These are phyloP conservation scores for Lichenothelia convexa DNA, from an alignment of 495 filamentous ascomycete species.

Conservation along the genomic window DNA sequence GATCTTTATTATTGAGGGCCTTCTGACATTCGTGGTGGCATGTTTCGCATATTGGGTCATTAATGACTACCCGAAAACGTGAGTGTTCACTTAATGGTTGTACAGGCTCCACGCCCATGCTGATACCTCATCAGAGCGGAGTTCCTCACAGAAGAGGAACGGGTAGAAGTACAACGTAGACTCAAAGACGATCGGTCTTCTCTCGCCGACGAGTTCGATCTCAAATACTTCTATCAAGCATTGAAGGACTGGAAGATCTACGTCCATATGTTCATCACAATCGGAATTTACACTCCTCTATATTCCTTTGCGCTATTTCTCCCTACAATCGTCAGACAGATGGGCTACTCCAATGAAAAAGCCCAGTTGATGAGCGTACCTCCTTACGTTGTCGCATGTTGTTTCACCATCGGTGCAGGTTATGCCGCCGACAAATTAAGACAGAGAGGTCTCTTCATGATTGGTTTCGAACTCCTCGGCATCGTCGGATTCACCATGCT, in stretches of 20 bases:
- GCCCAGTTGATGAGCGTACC: slow-evolving; percentile 19
- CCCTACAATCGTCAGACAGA: slow-evolving; percentile 16
- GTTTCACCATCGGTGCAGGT: slow-evolving; percentile 9
- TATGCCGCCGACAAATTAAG: slow-evolving; percentile 8
- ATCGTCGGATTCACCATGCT: slow-evolving; percentile 17
- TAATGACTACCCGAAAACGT: not conserved
- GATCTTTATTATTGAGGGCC: slow-evolving; percentile 20
- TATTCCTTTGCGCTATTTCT: slow-evolving; percentile 67
- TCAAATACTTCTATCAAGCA: not conserved
- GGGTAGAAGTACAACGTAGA: slow-evolving; percentile 1
- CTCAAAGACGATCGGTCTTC: not conserved
- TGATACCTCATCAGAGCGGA: slow-evolving; percentile 14
- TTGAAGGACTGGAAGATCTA: slow-evolving; percentile 16
- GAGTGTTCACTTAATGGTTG: too few species aligned
- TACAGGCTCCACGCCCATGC: too few species aligned
- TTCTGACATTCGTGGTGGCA: slow-evolving; percentile 14
- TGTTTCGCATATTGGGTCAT: slow-evolving; percentile 1
- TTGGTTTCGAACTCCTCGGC: slow-evolving; percentile 16
- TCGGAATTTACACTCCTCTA: slow-evolving; percentile 35
- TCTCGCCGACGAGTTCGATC: not conserved
- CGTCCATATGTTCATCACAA: slow-evolving; percentile 13
- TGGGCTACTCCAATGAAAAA: slow-evolving; percentile 13
- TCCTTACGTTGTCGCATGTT: slow-evolving; percentile 16
- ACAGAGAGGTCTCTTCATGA: slow-evolving; percentile 15
- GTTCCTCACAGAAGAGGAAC: slow-evolving; percentile 13